Conservation (phyloP, 805 yeast genomes). For the Candida berthetii region DNA sequence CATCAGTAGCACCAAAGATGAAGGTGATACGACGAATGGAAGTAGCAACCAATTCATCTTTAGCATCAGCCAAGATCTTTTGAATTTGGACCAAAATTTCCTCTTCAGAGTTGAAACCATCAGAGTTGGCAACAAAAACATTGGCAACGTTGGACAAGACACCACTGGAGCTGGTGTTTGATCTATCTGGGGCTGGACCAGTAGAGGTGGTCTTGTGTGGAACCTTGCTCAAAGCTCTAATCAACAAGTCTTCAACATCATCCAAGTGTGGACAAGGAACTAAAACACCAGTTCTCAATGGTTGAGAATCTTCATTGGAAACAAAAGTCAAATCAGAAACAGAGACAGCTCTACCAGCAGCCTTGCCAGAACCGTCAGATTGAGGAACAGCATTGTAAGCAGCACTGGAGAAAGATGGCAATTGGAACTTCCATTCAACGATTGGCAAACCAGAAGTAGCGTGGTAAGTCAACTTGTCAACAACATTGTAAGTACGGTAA, state of each 20-base stretch:
- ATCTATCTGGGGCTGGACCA: conserved; percentile 46
- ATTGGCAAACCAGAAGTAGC: conserved; percentile 53
- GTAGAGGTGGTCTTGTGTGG: conserved; percentile 38
- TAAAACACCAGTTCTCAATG: conserved; percentile 78
- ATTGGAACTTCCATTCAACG: conserved; percentile 82
- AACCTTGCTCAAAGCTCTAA: conserved; percentile 67
- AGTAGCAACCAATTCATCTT: conserved; percentile 62
- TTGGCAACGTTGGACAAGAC: conserved; percentile 76
- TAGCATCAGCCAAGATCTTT: conserved; percentile 60
- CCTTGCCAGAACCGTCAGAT: conserved; percentile 33
- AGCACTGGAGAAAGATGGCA: conserved; percentile 67
- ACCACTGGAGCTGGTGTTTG: conserved; percentile 20
- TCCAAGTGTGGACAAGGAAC: conserved; percentile 79
- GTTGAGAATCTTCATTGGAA: conserved; percentile 61
- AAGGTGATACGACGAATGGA: conserved; percentile 91
- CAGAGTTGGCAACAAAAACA: conserved; percentile 67
- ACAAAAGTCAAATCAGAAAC: conserved; percentile 88
- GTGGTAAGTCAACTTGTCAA: conserved; percentile 67
- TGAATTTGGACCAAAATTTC: conserved; percentile 58
- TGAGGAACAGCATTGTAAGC: conserved; percentile 68
- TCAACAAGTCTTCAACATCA: conserved; percentile 79
- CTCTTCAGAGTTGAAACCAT: conserved; percentile 67
- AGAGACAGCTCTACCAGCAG: conserved; percentile 79
- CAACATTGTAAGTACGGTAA: conserved; percentile 90
- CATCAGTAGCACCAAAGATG: conserved; percentile 76